Percentiles rank a stretch among this genome's conserved stretches.
These are phyloP conservation scores for Debaryomycetaceae sp. DNA, from an alignment of 1,139 yeast genomes.

Conservation along the genomic window DNA sequence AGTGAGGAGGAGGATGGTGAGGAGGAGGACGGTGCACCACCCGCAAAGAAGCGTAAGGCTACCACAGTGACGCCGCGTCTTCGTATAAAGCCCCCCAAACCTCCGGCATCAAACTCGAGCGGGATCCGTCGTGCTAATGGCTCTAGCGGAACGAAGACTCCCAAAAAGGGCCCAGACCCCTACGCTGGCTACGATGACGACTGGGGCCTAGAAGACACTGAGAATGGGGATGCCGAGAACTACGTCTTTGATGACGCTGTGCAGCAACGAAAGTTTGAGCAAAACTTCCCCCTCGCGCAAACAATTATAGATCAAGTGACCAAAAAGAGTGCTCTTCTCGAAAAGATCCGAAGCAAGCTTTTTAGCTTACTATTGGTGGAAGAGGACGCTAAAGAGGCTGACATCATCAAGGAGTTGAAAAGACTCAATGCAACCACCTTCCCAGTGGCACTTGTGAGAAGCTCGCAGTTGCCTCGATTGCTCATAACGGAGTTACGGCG, in stretches of 20 bases:
- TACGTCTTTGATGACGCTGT: slow-evolving; percentile 29
- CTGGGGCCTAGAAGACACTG: slow-evolving; percentile 40
- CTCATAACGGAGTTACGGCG: slow-evolving; percentile 33
- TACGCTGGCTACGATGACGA: slow-evolving; percentile 33
- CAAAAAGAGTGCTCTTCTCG: slow-evolving; percentile 16
- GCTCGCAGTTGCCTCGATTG: slow-evolving; percentile 16
- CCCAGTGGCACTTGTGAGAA: slow-evolving; percentile 29
- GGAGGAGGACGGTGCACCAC: slow-evolving; percentile 14
- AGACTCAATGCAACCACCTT: slow-evolving; percentile 14
- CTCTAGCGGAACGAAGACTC: too few relatives aligned
- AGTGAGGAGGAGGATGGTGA: slow-evolving; percentile 14
- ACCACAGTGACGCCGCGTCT: too few relatives aligned
- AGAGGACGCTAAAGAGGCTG: slow-evolving; percentile 12
- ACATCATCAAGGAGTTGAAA: slow-evolving; percentile 17
- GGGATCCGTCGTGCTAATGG: too few relatives aligned
- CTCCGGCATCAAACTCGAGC: too few relatives aligned
- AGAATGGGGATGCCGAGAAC: slow-evolving; percentile 27
- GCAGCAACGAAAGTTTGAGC: slow-evolving; percentile 25
- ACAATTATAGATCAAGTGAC: slow-evolving; percentile 17
- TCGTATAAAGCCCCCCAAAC: too few relatives aligned
- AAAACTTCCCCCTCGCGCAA: slow-evolving; percentile 22
- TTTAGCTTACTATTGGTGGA: slow-evolving; percentile 12
- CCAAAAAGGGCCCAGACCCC: too few relatives aligned
- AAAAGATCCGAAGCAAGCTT: slow-evolving; percentile 17
- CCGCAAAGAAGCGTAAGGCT: slow-evolving; percentile 14